Percentiles rank a stretch among this genome's conserved stretches.
Conservation (phyloP, 1,284 basidiomycete genomes). For the Boletus sp. region DNA sequence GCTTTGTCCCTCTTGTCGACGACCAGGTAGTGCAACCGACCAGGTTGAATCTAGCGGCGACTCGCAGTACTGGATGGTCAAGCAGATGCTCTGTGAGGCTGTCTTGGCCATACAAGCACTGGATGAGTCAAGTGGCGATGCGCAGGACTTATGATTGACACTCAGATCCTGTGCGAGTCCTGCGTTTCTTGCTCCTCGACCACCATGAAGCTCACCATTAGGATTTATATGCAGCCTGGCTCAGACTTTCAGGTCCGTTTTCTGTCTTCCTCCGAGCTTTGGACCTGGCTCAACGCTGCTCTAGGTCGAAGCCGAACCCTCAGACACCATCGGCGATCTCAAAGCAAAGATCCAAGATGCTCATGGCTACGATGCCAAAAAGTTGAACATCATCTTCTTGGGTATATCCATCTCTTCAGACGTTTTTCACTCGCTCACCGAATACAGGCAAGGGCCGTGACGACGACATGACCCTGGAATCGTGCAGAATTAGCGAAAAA, state of each 20-base stretch:
- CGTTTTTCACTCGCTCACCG: background rate
- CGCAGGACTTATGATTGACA: background rate
- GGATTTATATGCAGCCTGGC: conserved; percentile 3
- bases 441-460: background rate
- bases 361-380: background rate
- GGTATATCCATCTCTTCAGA: background rate
- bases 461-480: conserved; percentile 5
- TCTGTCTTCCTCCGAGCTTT: background rate
- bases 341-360: conserved; percentile 2
- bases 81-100: too few species aligned
- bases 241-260: conserved; percentile 2
- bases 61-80: too few species aligned
- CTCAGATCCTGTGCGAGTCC: conserved; percentile 5
- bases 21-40: too few species aligned
- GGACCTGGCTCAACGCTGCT: background rate
- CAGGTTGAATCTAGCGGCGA: too few species aligned
- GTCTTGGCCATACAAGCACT: too few species aligned
- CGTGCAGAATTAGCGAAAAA: background rate
- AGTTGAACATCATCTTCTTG: conserved; percentile 1
- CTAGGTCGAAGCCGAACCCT: conserved; percentile 5
- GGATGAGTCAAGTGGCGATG: conserved; percentile 4
- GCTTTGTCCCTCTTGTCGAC: too few species aligned
- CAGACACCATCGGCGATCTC: conserved; percentile 7
- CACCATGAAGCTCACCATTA: conserved; percentile 10
- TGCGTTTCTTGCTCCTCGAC: background rate